Conservation (phyloP, 352 stramenopile species). For the Globisporangium orthogonon region DNA sequence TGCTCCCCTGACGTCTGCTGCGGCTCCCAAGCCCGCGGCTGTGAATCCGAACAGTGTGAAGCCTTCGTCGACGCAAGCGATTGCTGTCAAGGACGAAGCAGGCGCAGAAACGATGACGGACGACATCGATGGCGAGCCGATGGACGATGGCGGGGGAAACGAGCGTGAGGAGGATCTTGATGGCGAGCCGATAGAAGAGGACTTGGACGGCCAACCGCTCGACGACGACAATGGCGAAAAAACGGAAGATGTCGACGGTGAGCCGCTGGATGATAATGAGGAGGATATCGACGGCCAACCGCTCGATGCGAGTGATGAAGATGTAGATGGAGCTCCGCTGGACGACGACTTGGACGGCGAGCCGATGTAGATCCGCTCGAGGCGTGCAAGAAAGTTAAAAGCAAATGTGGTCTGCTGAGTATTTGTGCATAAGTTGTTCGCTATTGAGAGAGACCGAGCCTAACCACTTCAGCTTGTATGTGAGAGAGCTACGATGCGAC, state of each 20-base stretch:
- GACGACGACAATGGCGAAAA: neutral
- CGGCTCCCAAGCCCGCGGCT: neutral
- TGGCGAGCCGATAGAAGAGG: constrained; percentile 6
- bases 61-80: neutral
- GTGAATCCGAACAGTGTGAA: constrained; percentile 2
- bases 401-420: no score
- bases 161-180: constrained; percentile 12
- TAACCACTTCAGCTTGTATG: neutral
- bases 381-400: neutral
- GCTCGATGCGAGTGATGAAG: constrained; percentile 18
- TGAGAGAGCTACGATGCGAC: neutral
- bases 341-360: constrained; percentile 30
- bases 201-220: no score
- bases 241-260: constrained; percentile 33
- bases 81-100: constrained; percentile 2
- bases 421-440: neutral
- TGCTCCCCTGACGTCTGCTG: neutral
- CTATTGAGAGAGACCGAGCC: neutral
- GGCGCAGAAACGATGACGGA: constrained; percentile 9
- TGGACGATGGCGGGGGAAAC: constrained; percentile 19
- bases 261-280: constrained; percentile 28
- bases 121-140: constrained; percentile 22
- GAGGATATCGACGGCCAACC: constrained; percentile 22
- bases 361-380: constrained; percentile 7
- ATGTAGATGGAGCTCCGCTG: constrained; percentile 26